A percentile compares a stretch with the other conserved stretches of the same genome.
These are phyloP conservation scores for Cyclostephanos invisitatus DNA, from an alignment of 108 stramenopile genomes.

Conservation along the genomic window DNA sequence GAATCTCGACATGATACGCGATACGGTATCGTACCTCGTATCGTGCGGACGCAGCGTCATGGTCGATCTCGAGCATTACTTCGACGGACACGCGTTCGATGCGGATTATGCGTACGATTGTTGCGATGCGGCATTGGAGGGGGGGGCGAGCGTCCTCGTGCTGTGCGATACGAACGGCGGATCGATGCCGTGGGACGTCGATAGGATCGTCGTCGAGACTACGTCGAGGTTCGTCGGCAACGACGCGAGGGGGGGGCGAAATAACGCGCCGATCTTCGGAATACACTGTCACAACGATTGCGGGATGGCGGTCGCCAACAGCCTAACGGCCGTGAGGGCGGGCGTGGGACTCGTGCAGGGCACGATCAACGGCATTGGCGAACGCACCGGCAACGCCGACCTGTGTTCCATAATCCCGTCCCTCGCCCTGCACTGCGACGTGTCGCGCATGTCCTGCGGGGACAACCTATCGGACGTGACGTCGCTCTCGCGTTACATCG, in stretches of 20 bases:
- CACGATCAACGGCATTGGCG: constrained; percentile 91
- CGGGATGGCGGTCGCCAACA: constrained; percentile 94
- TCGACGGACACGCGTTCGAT: constrained; percentile 87
- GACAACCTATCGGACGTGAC: constrained; percentile 74
- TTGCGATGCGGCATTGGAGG: constrained; percentile 79
- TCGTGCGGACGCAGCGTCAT: constrained; percentile 60
- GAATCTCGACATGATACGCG: constrained; percentile 89
- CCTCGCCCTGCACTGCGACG: constrained; percentile 75
- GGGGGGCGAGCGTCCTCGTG: constrained; percentile 84
- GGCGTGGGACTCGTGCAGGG: constrained; percentile 91
- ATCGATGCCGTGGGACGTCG: constrained; percentile 90
- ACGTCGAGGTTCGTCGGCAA: constrained; percentile 45
- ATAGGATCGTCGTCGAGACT: constrained; percentile 49
- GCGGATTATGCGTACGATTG: constrained; percentile 72
- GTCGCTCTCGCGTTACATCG: constrained; percentile 82
- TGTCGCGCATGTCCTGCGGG: constrained; percentile 53
- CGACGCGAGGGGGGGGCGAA: not conserved
- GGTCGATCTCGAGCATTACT: constrained; percentile 93
- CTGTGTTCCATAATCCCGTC: constrained; percentile 85
- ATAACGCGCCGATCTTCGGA: constrained; percentile 58
- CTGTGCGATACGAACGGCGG: constrained; percentile 97
- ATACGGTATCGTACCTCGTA: constrained; percentile 80
- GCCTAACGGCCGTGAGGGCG: constrained; percentile 66
- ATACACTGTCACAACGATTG: constrained; percentile 95
- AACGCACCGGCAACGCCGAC: constrained; percentile 95